Percentiles rank a stretch among this genome's conserved stretches.
These are phyloP conservation scores for Irpex rosettiformis DNA, from an alignment of 1,284 basidiomycete genomes.

Conservation along the genomic window DNA sequence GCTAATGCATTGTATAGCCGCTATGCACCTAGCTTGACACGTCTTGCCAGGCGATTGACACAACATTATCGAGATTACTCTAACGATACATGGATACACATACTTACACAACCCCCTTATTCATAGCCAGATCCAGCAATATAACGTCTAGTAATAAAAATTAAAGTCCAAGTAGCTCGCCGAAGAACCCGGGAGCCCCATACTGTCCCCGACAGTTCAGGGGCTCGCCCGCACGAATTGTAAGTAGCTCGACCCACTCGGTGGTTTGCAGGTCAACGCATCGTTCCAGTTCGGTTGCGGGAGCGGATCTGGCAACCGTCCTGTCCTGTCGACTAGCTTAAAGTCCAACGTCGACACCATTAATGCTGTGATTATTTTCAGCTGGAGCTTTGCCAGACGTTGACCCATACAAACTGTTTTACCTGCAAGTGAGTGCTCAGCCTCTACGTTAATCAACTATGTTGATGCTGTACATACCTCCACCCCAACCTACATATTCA, in stretches of 20 bases:
- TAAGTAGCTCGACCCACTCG: conserved; percentile 48
- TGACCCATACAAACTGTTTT: conserved; percentile 66
- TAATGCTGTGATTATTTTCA: conserved; percentile 64
- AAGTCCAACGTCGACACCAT: conserved; percentile 60
- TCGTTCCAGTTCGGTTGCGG: conserved; percentile 77
- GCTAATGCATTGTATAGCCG: not conserved
- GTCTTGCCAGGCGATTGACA: not conserved
- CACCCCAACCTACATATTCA: conserved; percentile 72
- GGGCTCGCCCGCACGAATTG: conserved; percentile 36
- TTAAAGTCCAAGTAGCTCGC: not conserved
- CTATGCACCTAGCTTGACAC: not conserved
- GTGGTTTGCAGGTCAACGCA: conserved; percentile 59
- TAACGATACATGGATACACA: conserved; percentile 3
- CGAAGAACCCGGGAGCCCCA: not conserved
- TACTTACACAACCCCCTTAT: not conserved
- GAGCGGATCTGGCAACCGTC: conserved; percentile 37
- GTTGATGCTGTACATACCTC: conserved; percentile 45
- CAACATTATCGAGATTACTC: conserved; percentile 5
- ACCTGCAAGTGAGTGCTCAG: conserved; percentile 37
- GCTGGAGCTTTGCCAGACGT: conserved; percentile 64
- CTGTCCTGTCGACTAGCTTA: conserved; percentile 47
- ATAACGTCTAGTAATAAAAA: not conserved
- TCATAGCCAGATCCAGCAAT: not conserved
- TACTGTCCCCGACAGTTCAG: not conserved
- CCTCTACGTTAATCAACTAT: conserved; percentile 16